A percentile compares a stretch with the other conserved stretches of the same genome.
Evolutionary conservation across 2,329 filamentous ascomycete genomes (phyloP).

Genomic region (Fusarium marasasianum): DNA sequence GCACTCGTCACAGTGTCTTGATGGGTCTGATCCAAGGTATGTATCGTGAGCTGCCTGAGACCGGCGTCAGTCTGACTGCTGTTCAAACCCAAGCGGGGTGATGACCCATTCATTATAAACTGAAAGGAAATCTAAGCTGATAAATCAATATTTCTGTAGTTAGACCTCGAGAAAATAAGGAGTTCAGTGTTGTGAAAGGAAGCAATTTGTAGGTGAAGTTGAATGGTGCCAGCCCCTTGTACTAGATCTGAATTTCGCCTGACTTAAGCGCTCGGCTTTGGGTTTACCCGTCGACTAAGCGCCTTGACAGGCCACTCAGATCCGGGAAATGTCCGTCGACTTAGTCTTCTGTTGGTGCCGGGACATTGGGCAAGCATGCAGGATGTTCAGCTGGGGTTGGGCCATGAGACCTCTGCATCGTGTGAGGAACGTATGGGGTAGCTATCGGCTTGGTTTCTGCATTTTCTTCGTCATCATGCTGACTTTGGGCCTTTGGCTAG

Average conservation of each 20-base stretch:
- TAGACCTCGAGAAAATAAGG: rapidly evolving
- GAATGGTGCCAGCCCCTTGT: background rate
- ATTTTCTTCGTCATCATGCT: background rate
- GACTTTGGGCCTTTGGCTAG: background rate
- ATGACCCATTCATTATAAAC: too few species aligned
- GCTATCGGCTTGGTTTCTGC: background rate
- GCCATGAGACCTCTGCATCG: rapidly evolving
- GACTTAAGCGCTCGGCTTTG: background rate
- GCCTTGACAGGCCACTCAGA: background rate
- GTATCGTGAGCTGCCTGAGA: background rate
- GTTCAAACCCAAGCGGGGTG: rapidly evolving
- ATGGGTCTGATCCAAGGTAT: background rate
- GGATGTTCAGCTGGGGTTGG: background rate
- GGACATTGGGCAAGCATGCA: too few species aligned
- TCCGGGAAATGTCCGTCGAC: too few species aligned
- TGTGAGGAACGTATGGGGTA: background rate
- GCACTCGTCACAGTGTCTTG: background rate
- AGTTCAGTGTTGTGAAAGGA: background rate
- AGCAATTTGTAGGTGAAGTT: too few species aligned
- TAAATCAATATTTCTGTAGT: background rate
- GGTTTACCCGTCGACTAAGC: background rate
- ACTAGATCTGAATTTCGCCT: background rate
- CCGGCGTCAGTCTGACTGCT: background rate
- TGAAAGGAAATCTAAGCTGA: background rate
- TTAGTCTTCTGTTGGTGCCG: rapidly evolving